A percentile compares a stretch with the other conserved stretches of the same genome.
phyloP scores from a whole-genome alignment of 2,329 filamentous ascomycete genomes.

The Ophiostoma sp. region DNA sequence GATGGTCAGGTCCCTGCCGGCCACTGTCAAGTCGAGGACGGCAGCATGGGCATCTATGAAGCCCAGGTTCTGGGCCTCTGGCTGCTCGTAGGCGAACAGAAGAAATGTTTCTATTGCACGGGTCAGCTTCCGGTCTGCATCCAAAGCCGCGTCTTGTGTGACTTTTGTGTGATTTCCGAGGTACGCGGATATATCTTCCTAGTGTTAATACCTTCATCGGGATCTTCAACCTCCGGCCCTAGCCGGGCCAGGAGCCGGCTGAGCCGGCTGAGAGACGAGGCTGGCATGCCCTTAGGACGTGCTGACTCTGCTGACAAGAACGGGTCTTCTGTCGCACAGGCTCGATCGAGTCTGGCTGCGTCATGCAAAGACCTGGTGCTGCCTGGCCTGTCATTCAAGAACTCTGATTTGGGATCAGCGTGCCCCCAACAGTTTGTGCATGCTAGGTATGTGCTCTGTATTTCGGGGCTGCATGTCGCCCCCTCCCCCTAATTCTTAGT shows the following conservation, averaged over 20 bases:
- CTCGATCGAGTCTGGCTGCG: neutral
- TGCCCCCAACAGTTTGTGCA: neutral
- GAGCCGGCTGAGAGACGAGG: constrained; percentile 15
- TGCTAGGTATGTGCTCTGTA: neutral
- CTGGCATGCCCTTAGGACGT: constrained; percentile 11
- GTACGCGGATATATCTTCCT: constrained; percentile 2
- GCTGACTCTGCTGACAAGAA: neutral
- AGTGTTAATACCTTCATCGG: constrained; percentile 43
- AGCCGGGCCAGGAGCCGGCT: constrained; percentile 30
- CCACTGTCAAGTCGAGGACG: constrained; percentile 59
- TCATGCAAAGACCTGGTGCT: constrained; percentile 3
- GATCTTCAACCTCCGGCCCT: constrained; percentile 44
- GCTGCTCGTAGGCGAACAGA: constrained; percentile 71
- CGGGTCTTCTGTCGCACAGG: neutral
- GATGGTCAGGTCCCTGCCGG: constrained; percentile 65
- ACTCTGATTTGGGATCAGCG: neutral
- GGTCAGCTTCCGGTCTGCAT: constrained; percentile 15
- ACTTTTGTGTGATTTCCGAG: neutral
- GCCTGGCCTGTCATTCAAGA: neutral
- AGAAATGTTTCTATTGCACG: constrained; percentile 72
- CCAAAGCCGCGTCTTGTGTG: no score
- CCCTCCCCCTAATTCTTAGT: neutral
- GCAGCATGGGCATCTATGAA: constrained; percentile 71
- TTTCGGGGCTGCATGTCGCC: neutral
- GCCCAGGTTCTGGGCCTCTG: constrained; percentile 67